These are phyloP conservation scores for Amaranthus palmeri DNA, from an alignment of 148 eudicot species.

Conservation along the genomic window DNA sequence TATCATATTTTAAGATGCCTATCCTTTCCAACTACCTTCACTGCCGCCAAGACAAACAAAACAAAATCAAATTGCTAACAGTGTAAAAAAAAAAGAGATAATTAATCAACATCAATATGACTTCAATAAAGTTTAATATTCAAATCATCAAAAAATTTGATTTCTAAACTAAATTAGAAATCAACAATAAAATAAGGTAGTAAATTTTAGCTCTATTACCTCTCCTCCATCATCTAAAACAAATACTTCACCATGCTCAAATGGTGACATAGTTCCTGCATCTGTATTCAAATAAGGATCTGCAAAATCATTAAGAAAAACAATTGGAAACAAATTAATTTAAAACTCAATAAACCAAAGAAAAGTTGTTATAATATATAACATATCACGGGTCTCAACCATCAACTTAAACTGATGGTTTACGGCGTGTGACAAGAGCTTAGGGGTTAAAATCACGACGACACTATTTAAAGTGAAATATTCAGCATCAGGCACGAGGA, in stretches of 20 bases:
- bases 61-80: conserved; percentile 18
- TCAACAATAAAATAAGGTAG: not conserved
- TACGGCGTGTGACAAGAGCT: no score
- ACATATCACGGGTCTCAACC: no score
- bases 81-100: conserved; percentile 1
- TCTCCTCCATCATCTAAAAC: conserved; percentile 97
- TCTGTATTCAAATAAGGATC: conserved; percentile 96
- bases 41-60: conserved; percentile 20
- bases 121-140: conserved; percentile 9
- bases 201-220: conserved; percentile 35
- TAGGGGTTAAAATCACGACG: no score
- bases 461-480: no score
- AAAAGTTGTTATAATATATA: no score
- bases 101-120: conserved; percentile 25
- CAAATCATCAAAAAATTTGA: conserved; percentile 6
- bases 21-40: conserved; percentile 27
- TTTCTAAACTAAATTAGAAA: conserved; percentile 6
- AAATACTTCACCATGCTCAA: conserved; percentile 95
- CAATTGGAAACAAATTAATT: not conserved
- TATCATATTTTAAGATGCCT: conserved; percentile 26
- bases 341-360: not conserved
- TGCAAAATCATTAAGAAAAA: conserved; percentile 15
- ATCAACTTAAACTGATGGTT: no score
- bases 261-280: conserved; percentile 99
- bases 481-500: no score